Base-by-base conservation (phyloP, 2,329 filamentous ascomycete species). In the Alternaria novae-zelandiae region DNA sequence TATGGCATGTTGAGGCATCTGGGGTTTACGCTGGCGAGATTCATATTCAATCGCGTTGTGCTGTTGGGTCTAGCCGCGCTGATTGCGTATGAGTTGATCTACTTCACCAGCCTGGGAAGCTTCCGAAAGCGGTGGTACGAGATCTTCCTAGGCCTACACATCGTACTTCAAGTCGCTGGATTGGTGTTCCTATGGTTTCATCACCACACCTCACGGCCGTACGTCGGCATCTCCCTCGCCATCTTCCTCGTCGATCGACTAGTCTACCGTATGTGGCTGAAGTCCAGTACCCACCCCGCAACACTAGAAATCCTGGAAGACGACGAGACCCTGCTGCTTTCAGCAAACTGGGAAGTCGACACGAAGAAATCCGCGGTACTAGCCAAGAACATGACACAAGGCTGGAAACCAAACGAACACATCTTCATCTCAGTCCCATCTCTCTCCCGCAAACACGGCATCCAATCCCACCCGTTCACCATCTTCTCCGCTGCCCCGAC, bases 381-480 rank as follows among this genome's bases (percentile, higher is more conserved):
- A 36, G 72, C 66, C 57, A 72, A 71, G 20, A 80, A 80, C 70
- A 83, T 86, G 67, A 72, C 69, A 5, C 64, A 82, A 53, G 88
- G 88, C 44, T 91, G 89, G 88, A 73, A 81, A 20, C 85, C 88
- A 3, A 87, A 87, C 15, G 87, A 90, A 69, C 89, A 91, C 74
- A 83, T 90, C 53, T 91, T 91, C 76, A 74, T 91, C 60, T 86
- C 86, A 2, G 78, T 90, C 1, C 88, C 88, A 0, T 79, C 78
- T 0, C 81, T 91, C 6, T 85, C 84, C 2, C 75, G 78, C 4
- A 84, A 81, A 57, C 85, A 89, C 70, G 72, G 79, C 3, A 73
- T 89, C 2, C 89, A 91, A 76, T 83, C 88, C 0, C 89, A 91
- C 71, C 89, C 89, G 0, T 91, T 91, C 76, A 90, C 88, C 9